Evolutionary conservation across 2,329 filamentous ascomycete genomes (phyloP), one percentile per base, ranked within the genome.

Genomic region (Orbilia blumenaviensis): DNA sequence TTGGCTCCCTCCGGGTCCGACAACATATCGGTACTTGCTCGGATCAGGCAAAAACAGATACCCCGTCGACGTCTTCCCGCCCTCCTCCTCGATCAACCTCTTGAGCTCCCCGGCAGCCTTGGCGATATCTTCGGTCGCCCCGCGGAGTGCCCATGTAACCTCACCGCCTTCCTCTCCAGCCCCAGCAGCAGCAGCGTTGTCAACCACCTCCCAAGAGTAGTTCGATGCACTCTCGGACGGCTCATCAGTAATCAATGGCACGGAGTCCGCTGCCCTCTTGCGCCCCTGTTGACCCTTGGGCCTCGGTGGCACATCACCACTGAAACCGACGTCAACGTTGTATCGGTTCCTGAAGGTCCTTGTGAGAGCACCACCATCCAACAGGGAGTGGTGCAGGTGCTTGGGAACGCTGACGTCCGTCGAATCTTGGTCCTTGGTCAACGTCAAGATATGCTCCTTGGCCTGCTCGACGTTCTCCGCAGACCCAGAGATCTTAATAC

Each of bases 191-290:
- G 88, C 87, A 25, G 83, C 81, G 58, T 84, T 84, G 81, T 93
- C 89, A 75, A 96, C 88, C 10, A 95, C 85, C 79, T 92, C 91
- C 93, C 94, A 99, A 1, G 91, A 92, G 85, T 96, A 90, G 21
- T 86, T 88, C 78, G 91, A 21, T 8, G 72, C 36, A 14, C 36
- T 89, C 5, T 88, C 86, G 21, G 87, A 83, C 10, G 87, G 84
- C 12, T 89, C 92, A 81, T 98, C 95, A 0, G 94, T 98, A 83
- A 98, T 98, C 79, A 99, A 84, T n/a, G 95, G 95, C 68, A 96
- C 84, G 56, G 86, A 87, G 48, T 88, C 88, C 78, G 88, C 90
- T 41, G 86, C 85, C 21, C 88, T 87, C 7, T 84, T 82, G 76
- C 83, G 83, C 67, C 85, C 83, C 48, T 84, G 82, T 78, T 83